Evolutionary conservation across 805 yeast genomes (phyloP), one percentile per base, ranked within the genome.

Genomic region (Pichia rugopelliculosa): DNA sequence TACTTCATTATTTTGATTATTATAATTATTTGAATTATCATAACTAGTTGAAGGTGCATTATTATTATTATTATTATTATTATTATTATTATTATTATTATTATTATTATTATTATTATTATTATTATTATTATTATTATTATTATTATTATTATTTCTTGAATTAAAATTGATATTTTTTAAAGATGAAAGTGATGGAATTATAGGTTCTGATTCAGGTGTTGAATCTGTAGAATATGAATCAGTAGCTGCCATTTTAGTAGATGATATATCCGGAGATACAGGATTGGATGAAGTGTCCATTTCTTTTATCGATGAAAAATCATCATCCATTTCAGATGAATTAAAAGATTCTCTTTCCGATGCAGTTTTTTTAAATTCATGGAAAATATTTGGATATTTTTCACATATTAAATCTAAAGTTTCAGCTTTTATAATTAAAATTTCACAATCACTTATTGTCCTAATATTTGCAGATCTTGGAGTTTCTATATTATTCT

Each of bases 381-480:
- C 82, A 40, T 76, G 77, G 41, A 74, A 70, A 13, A 84, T 71
- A 24, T 68, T 62, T 0, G 89, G 87, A 57, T 78, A 82, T 51
- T 77, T 68, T 6, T 66, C 61, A 57, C 85, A 77, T 24, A 84
- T 61, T n/a, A 64, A 66, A 52, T 76, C 74, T 47, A 84, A 61
- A 20, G 74, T 73, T 26, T 73, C 72, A n/a, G 79, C 76, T 37
- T 78, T 74, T 12, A 84, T 74, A 13, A 80, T 78, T 43, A 84
- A 65, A 39, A 83, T 71, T 48, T 82, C 86, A 22, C 80, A 77
- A 18, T 74, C 70, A 5, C 80, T 68, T 12, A 81, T 75, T 0
- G 88, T 72, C 50, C 89, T 69, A 30, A 84, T 79, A 49, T 77
- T 77, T 0, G 89, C 90, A 39, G 81, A 74, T 53, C 90, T 64